Evolutionary conservation across 495 filamentous ascomycete genomes (phyloP), one percentile per base, ranked within the genome.

Genomic region (Daldinia bambusicola): DNA sequence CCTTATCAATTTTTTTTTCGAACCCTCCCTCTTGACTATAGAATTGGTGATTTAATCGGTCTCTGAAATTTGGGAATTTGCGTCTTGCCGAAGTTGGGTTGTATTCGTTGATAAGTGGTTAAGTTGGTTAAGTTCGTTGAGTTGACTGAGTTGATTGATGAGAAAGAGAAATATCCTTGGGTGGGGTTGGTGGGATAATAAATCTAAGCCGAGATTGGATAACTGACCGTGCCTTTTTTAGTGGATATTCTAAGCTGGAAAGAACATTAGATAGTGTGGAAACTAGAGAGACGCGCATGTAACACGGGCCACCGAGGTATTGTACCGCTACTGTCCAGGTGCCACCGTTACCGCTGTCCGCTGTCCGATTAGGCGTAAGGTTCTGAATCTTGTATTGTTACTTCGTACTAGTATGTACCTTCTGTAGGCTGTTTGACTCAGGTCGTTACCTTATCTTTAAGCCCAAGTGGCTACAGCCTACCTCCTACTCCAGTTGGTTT

Each of bases 141-240:
- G 53, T n/a, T 16, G 66, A 63, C 31, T 32, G 53, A n/a, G n/a
- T n/a, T n/a, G n/a, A n/a, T n/a, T n/a, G n/a, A n/a, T n/a, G n/a
- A 34, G 38, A 63, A 45, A 12, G 37, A 22, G 20, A 32, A 31
- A 63, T 34, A 32, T 26, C 26, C 59, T 48, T 53, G 53, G 55
- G 69, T 72, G 70, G 70, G 64, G 65, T 72, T 56, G 65, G 64
- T 72, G 64, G 70, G 69, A 71, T 64, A 65, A 63, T 45, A 30
- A 56, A 22, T 32, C 4, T 16, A 7, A 32, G 50, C 26, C 26
- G 50, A 22, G 50, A 53, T 53, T 53, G 50, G 50, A 53, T 53
- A 31, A 32, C 16, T 18, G 16, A 20, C 16, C 6, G 43, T 48
- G 20, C 43, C 43, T 48, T 32, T 16, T 53, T 51, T 53, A 53